These are phyloP conservation scores for Saitozyma sp. DNA, from an alignment of 768 basidiomycete species.

Conservation along the genomic window DNA sequence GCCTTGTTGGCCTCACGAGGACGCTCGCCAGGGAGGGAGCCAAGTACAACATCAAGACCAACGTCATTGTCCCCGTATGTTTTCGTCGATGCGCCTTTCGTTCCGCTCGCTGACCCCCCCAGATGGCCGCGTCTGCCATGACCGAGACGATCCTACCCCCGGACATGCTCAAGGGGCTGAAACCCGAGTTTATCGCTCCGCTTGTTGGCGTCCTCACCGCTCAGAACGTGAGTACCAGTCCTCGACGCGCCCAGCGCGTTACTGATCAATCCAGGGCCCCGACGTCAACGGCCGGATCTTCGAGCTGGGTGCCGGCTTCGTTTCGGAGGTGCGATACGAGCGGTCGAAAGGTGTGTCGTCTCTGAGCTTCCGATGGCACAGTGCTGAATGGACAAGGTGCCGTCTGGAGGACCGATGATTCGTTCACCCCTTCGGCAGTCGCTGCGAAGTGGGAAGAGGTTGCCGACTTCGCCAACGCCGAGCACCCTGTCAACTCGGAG, in stretches of 20 bases:
- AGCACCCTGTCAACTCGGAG: slow-evolving; percentile 65
- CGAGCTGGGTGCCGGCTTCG: slow-evolving; percentile 88
- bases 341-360: slow-evolving; percentile 71
- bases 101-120: slow-evolving; percentile 5
- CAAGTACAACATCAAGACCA: slow-evolving; percentile 83
- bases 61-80: slow-evolving; percentile 84
- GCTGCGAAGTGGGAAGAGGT: slow-evolving; percentile 80
- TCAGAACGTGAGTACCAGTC: slow-evolving; percentile 60
- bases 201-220: slow-evolving; percentile 85
- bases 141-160: slow-evolving; percentile 93
- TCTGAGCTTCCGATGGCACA: neutral
- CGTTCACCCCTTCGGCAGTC: slow-evolving; percentile 93
- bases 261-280: slow-evolving; percentile 40
- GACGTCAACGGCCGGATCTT: slow-evolving; percentile 61
- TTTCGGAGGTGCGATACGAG: slow-evolving; percentile 92
- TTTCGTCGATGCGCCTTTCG: neutral
- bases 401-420: slow-evolving; percentile 83
- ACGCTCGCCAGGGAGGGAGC: slow-evolving; percentile 88
- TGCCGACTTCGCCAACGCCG: slow-evolving; percentile 70
- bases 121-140: slow-evolving; percentile 97
- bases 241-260: neutral
- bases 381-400: slow-evolving; percentile 45
- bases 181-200: slow-evolving; percentile 91
- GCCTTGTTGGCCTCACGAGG: slow-evolving; percentile 85
- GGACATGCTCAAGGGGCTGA: slow-evolving; percentile 83